Evolutionary conservation across 83 land plant species (phyloP), one percentile per base, ranked within the genome.

Genomic region (Thuja plicata): DNA sequence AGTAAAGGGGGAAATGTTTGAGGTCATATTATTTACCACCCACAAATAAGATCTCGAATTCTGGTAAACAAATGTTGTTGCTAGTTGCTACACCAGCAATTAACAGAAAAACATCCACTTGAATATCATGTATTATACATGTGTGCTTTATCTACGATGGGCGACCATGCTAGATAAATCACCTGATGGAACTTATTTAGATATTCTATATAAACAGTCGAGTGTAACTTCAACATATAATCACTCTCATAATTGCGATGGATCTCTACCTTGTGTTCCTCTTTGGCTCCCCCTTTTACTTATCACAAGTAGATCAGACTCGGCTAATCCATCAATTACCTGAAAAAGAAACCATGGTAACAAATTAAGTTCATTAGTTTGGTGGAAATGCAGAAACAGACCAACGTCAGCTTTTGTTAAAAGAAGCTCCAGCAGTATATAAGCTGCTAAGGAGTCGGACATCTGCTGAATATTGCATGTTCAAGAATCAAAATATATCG

Each of bases 381-480:
- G 84, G 2, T 32, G 32, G 3, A 15, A 83, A 83, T 16, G 30
- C 52, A 81, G 19, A 43, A 40, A 81, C 15, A 81, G 2, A n/a
- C 85, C 30, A 46, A 83, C 55, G 54, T 83, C 55, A 12, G 15
- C 95, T 62, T 92, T 94, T 24, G 97, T 95, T 83, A 90, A 92
- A 73, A 95, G 88, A 50, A 96, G 88, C 87, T 96, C 97, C 46
- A 89, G 87, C 87, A 97, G 98, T 92, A 91, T 94, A 83, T 94
- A 96, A 41, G 99, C 93, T 60, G 90, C 85, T 84, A 97, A 89
- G 13, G 96, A 95, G 87, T 97, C 96, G 16, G 99, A 97, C 88
- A 94, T 90, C 87, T 94, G 92, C 90, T 97, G 96, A 52, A 97
- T 90, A 37, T 88, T 89, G 5, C 45, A 43, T 43, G 45, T 43